Base-by-base conservation (phyloP, 1,139 yeast genomes). In the Fermentozyma sake region DNA sequence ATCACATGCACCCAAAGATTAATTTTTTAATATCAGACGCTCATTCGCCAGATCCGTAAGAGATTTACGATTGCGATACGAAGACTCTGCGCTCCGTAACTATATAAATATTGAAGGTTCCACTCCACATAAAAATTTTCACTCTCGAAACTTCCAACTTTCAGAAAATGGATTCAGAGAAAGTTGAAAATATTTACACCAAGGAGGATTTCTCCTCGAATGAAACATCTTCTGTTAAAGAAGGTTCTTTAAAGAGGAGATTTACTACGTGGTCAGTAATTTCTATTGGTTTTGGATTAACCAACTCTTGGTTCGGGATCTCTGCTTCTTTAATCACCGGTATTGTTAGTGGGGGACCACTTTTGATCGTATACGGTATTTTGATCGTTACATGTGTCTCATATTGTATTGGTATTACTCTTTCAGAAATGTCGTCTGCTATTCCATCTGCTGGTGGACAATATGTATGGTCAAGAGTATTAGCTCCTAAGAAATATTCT, bases 301-400 rank as follows among this genome's bases (percentile, higher is more conserved):
- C 85, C 15, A 77, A 77, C 55, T 76, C 82, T 6, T 77, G 84
- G 84, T 73, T 76, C 35, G 83, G 84, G 34, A 73, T 76, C 30
- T 74, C 80, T 10, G 77, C 81, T 2, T 72, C 81, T 8, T 62
- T 77, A 50, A 64, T 76, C 32, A 72, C 81, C 12, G 80, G 81
- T 45, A 75, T 77, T 32, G 59, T 66, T 32, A 72, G 81, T 15
- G 83, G 83, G 38, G 86, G 86, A 16, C 84, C 86, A 7, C 57
- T 78, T 61, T 54, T 76, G 57, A 72, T 78, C 38, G 72, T 78
- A 10, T 79, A 77, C 43, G 86, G 86, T 44, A 77, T 78, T 40
- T 56, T 79, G 16, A 77, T 79, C 39, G 67, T 79, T 33, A 76
- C 85, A 1, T 53, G 53, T 33, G 48, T 75, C 9, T 70, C 79